Base-by-base conservation (phyloP, 495 filamentous ascomycete species). In the Penicillium lividum region DNA sequence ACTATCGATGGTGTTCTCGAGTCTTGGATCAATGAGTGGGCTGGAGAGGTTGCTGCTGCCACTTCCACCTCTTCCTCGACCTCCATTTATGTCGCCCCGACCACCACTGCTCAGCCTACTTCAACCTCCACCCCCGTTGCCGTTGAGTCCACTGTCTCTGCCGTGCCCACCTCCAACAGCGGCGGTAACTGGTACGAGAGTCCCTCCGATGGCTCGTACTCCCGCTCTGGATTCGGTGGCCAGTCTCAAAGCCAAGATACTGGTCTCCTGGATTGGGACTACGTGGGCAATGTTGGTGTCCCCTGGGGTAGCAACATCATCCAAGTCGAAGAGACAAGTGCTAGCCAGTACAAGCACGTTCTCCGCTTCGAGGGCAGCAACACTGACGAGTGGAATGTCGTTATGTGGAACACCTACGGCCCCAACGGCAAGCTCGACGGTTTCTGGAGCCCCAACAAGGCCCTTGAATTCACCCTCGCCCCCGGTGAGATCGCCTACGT, bases 21-120 rank as follows among this genome's bases (percentile, higher is more conserved):
- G 34, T 80, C 81, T 13, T 91, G 86, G 86, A 71, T 75, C 61
- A 91, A 91, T 76, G 69, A 83, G 53, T 90, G 79, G 62, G 78
- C 72, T 54, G 83, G 80, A 27, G 62, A 66, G 30, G 63, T 66
- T 47, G 56, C 73, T 47, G 54, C 73, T 16, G 36, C 70, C 31
- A 50, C 74, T 8, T 55, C 73, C 15, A 44, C 70, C 42, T 49
- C 74, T 6, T 47, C 62, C 33, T 36, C 65, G 10, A 60, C 59
- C 58, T 13, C 66, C 44, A 60, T 53, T 36, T 34, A 38, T 44
- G 33, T 61, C 51, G 18, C 56, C 66, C 46, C 60, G 33, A 15
- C 70, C 36, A 53, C 60, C 53, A 65, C 65, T 25, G 61, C 63
- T 42, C 53, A 56, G 43, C 51, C 63, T 40, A 57, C 56, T 53